Base-by-base conservation (phyloP, 768 basidiomycete genomes). In the Suillus plorans region DNA sequence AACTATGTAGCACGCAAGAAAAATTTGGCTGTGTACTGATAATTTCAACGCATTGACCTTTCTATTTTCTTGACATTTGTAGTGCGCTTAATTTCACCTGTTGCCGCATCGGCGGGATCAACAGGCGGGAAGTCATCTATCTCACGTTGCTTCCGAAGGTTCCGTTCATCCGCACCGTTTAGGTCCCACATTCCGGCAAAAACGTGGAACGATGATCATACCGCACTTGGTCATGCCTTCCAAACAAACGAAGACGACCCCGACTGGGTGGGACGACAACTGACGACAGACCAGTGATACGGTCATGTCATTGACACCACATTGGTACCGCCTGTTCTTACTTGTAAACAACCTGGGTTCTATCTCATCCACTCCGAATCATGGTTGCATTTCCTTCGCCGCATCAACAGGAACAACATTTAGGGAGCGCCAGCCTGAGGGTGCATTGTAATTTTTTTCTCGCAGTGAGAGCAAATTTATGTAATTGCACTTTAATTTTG, bases 401-500 rank as follows among this genome's bases (percentile, higher is more conserved):
- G 31, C 31, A 31, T 31, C 31, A 31, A 31, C 31, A 6, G 31
- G 31, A 31, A 31, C 31, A 31, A 31, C 31, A 6, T 31, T 31
- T 31, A 13, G 5, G 18, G 18, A 34, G 20, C 5, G 10, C 20
- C 34, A 13, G 31, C 5, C 31, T 6, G 31, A 31, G 20, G 10
- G 20, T n/a, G 31, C 53, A 55, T 55, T 55, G n/a, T 5, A 53
- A 53, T 12, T 20, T 55, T 55, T 36, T 34, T 55, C 31, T 55
- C 10, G 34, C 3, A 55, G 20, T 12, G 20, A 34, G 0, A 20
- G n/a, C 5, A 6, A n/a, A 36, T 34, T 12, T 55, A 36, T 55
- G 53, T n/a, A 34, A 55, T 55, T 55, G 20, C 53, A 55, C 20
- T 55, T 36, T 36, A 55, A 55, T n/a, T 55, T 55, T n/a, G 53